A percentile compares a stretch with the other conserved stretches of the same genome.
Evolutionary conservation across 2,329 filamentous ascomycete species (phyloP).

Genomic region (Cercospora sojina): DNA sequence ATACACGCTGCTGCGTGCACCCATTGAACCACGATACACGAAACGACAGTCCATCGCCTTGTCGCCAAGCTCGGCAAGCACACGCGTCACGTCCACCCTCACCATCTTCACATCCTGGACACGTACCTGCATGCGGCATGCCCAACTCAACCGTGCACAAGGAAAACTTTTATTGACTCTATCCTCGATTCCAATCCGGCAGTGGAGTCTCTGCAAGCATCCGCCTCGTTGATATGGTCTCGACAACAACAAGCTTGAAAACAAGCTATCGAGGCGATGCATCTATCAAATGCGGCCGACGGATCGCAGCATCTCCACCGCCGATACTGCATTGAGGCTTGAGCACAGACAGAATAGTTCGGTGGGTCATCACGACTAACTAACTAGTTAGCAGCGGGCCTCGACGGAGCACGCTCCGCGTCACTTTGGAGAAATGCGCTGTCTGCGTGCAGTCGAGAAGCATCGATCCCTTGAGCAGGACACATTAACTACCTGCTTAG

Average conservation of each 20-base stretch:
- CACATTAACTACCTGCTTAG: too few species aligned
- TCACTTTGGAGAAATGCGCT: not conserved
- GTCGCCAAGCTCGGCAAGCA: not conserved
- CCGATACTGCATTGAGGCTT: not conserved
- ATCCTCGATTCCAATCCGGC: not conserved
- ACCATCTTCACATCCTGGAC: not conserved
- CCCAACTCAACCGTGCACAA: not conserved
- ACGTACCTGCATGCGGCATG: not conserved
- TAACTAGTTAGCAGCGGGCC: not conserved
- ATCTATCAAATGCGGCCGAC: not conserved
- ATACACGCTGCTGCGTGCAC: not conserved
- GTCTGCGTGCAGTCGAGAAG: not conserved
- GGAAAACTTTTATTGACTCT: not conserved
- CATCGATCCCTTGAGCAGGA: not conserved
- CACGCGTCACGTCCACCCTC: not conserved
- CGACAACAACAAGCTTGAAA: not conserved
- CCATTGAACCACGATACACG: not conserved
- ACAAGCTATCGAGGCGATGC: not conserved
- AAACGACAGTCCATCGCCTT: not conserved
- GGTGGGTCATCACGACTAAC: not conserved
- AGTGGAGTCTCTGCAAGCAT: not conserved
- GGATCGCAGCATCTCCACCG: not conserved
- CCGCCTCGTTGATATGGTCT: not conserved
- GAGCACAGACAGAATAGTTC: not conserved
- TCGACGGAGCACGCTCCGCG: not conserved